Conservation (phyloP, 805 yeast species). For the Ogataea ramenticola region DNA sequence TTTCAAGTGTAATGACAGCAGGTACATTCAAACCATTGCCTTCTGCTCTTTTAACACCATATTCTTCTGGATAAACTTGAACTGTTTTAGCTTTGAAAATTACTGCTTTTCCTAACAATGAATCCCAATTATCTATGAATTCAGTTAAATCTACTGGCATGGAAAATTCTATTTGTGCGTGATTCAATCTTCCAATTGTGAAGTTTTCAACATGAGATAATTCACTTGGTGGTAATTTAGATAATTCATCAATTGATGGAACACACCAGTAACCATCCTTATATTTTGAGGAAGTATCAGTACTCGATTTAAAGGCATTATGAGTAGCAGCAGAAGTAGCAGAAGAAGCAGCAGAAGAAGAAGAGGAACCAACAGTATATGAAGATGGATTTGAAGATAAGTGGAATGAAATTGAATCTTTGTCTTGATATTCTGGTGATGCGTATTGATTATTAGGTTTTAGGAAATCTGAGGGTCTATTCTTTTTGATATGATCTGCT, state of each 20-base stretch:
- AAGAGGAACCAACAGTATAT: no score
- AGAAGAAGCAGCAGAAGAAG: no score
- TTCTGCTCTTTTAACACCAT: slow-evolving; percentile 41
- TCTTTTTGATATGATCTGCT: not conserved
- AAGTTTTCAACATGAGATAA: slow-evolving; percentile 54
- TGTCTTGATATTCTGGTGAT: not conserved
- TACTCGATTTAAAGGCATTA: no score
- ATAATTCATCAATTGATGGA: slow-evolving; percentile 49
- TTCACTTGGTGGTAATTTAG: slow-evolving; percentile 35
- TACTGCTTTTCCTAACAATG: slow-evolving; percentile 34
- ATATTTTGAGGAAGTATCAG: not conserved
- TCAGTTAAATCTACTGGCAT: slow-evolving; percentile 63
- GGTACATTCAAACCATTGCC: slow-evolving; percentile 74
- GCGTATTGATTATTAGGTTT: not conserved
- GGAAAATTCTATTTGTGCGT: slow-evolving; percentile 60
- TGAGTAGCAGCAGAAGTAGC: no score
- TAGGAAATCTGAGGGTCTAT: not conserved
- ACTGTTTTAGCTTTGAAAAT: slow-evolving; percentile 44
- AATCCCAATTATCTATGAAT: slow-evolving; percentile 34
- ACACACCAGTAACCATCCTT: slow-evolving; percentile 60
- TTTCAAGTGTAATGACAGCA: slow-evolving; percentile 63
- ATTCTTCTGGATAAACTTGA: slow-evolving; percentile 55
- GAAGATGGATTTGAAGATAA: no score
- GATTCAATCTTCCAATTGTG: slow-evolving; percentile 59
- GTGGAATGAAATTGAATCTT: not conserved